Evolutionary conservation across 768 basidiomycete genomes (phyloP).

Genomic region (Termitomyces sp.): DNA sequence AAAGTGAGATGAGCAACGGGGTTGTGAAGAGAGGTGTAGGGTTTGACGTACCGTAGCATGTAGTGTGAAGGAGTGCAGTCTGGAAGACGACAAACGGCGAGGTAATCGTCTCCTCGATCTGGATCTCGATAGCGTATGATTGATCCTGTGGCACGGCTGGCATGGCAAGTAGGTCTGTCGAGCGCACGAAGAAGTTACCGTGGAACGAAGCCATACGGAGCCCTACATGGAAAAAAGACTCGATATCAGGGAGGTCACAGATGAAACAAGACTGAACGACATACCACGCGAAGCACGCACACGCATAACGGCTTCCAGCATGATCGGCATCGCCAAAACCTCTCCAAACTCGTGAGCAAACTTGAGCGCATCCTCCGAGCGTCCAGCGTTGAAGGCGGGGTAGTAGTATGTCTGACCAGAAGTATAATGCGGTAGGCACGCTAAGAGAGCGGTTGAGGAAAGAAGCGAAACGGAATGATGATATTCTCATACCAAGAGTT

Average conservation of each 20-base stretch:
- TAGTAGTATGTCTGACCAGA: constrained; percentile 98
- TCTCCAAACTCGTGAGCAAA: constrained; percentile 97
- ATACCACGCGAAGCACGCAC: constrained; percentile 93
- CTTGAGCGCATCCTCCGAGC: constrained; percentile 95
- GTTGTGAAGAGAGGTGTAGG: background rate
- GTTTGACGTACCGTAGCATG: constrained; percentile 68
- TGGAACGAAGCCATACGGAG: constrained; percentile 97
- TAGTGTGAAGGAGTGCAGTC: constrained; percentile 92
- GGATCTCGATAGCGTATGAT: constrained; percentile 92
- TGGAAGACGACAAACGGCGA: constrained; percentile 92
- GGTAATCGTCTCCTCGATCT: constrained; percentile 92
- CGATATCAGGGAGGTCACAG: background rate
- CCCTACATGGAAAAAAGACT: constrained; percentile 37
- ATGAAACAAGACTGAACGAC: constrained; percentile 3
- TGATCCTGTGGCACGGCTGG: constrained; percentile 96
- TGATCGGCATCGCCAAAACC: constrained; percentile 89
- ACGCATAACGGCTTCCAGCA: constrained; percentile 96
- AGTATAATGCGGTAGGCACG: constrained; percentile 93
- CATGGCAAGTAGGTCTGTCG: constrained; percentile 93
- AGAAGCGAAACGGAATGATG: background rate
- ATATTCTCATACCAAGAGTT: constrained; percentile 60
- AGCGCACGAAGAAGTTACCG: constrained; percentile 97
- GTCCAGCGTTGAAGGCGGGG: constrained; percentile 93
- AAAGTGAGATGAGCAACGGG: background rate
- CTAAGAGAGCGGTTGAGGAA: constrained; percentile 32